Base-by-base conservation (phyloP, 2,329 filamentous ascomycete species). In the Stachybotrys chartarum region DNA sequence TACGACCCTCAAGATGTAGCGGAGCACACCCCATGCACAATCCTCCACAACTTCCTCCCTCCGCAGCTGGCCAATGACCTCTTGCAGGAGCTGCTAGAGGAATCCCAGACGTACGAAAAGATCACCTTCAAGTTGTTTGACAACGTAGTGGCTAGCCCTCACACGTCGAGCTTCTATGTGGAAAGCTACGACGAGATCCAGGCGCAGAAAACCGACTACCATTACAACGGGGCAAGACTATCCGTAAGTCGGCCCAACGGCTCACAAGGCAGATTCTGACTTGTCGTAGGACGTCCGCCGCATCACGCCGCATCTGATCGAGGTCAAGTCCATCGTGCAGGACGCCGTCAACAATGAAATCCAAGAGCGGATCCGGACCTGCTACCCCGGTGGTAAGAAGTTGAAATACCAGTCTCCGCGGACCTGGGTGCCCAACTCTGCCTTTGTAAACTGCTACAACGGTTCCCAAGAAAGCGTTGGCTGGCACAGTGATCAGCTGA, bases 371-470 rank as follows among this genome's bases (percentile, higher is more conserved):
- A 94, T 93, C 57, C 74, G 74, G 51, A 78, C 81, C 3, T 79
- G 80, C 54, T 90, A 94, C 57, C 86, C 88, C 0, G 75, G 74
- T 17, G 84, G 85, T 12, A 78, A 82, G 68, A 96, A 93, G 68
- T 80, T 97, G 31, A 85, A 80, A 61, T 85, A 89, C 62, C 92
- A 97, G 65, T 88, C 86, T 0, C 81, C 90, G 0, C 70, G 80
- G 0, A 72, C 79, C 0, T 97, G 93, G 92, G 75, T 76, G 8
- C 90, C 93, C 10, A 97, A 97, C 66, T 90, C 91, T 0, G 91
- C 92, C 0, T 93, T 97, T 65, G 92, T 96, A 16, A 99, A 99
- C 69, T 96, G 91, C 74, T 99, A 99, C 69, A 78, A 86, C 63
- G 92, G 92, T 0, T 86, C 84, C 0, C 78, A 84, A 11, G 84